Evolutionary conservation across 192 early-diverging fungal genomes (phyloP).

Genomic region (Coemansia javaensis): DNA sequence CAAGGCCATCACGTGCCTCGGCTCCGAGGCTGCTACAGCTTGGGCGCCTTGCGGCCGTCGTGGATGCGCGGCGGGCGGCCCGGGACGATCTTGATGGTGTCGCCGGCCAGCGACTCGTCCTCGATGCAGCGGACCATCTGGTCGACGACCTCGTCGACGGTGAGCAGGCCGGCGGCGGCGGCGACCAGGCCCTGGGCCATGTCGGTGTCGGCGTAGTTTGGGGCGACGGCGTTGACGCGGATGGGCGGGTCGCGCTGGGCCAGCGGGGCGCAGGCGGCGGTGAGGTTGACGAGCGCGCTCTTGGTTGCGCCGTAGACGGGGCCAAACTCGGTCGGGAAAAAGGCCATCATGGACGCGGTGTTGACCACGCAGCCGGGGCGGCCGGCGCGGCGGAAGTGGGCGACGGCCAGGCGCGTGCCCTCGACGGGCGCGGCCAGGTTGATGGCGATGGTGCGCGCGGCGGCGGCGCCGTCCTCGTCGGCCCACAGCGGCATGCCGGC

Average conservation of each 20-base stretch:
- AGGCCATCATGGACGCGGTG: constrained; percentile 69
- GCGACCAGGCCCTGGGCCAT: too few species aligned
- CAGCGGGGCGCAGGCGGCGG: constrained; percentile 45
- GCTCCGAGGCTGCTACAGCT: too few species aligned
- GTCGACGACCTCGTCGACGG: constrained; percentile 51
- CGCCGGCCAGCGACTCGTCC: constrained; percentile 53
- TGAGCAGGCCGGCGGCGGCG: constrained; percentile 33
- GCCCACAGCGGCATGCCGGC: constrained; percentile 45
- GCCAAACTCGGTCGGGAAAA: constrained; percentile 53
- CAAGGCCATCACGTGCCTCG: too few species aligned
- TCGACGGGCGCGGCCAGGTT: constrained; percentile 71
- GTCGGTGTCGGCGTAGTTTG: constrained; percentile 54
- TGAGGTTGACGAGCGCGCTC: constrained; percentile 66
- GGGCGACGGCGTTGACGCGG: constrained; percentile 62
- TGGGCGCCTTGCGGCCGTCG: too few species aligned
- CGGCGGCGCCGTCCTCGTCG: constrained; percentile 44
- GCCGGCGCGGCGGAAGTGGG: constrained; percentile 50
- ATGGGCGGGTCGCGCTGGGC: constrained; percentile 40
- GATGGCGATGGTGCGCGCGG: constrained; percentile 61
- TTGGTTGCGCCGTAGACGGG: constrained; percentile 78
- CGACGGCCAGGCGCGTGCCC: constrained; percentile 68
- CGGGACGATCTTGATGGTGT: constrained; percentile 48
- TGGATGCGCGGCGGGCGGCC: too few species aligned
- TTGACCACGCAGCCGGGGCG: constrained; percentile 67
- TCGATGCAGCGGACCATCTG: constrained; percentile 59